Base-by-base conservation (phyloP, 805 yeast species). In the Sporopachydermia quercuum region DNA sequence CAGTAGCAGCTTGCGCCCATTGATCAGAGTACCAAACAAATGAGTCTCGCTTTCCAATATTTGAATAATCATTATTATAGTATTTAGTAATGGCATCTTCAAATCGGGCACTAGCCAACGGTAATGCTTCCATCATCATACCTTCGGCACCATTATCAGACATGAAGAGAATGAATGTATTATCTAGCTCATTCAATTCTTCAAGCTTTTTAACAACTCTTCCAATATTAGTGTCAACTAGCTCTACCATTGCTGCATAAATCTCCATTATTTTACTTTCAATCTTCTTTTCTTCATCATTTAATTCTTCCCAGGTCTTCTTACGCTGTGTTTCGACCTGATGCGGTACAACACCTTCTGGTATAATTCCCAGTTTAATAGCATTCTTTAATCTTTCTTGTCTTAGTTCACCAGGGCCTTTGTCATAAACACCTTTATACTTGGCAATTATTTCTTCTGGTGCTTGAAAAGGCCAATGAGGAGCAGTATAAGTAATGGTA, bases 141-240 rank as follows among this genome's bases (percentile, higher is more conserved):
- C 79, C 76, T 49, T 74, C 79, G 3, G 79, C 79, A 16, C 79
- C 80, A 50, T 74, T 74, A 52, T 74, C 79, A 3, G 78, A 71
- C 66, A 73, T 68, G 56, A 74, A 74, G 23, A 71, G 44, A n/a
- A 74, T 58, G 46, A 72, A 58, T 0, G 79, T 74, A 53, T 74
- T 68, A 34, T 73, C 77, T 18, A 63, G 51, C 49, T 70, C 70
- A 8, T 63, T 70, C 1, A 56, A 51, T 3, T 45, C 39, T 47
- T 70, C 63, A 17, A 74, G 53, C 15, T 59, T 52, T 3, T 62
- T 54, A 3, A 73, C 41, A 1, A 73, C 65, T 40, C 65, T 58
- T 2, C 79, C 81, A 23, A 74, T 55, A 41, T 72, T 64, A 30
- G 49, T 49, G 47, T 74, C 81, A 51, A 74, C 47, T 3, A 64